Conservation (phyloP, 2,329 filamentous ascomycete species). For the Colletotrichum navitas region DNA sequence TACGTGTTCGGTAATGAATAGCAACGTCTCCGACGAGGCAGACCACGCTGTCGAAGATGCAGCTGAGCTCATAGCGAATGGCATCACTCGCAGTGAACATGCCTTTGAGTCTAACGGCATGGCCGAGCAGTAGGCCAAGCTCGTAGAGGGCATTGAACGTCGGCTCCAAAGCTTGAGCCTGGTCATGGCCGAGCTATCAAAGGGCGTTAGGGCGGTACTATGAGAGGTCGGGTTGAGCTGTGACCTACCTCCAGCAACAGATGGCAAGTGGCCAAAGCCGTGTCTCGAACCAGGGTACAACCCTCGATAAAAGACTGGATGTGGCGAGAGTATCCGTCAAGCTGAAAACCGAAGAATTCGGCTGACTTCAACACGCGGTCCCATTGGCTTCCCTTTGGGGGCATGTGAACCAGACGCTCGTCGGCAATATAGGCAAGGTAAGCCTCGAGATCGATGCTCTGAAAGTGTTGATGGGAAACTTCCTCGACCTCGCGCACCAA, state of each 20-base stretch:
- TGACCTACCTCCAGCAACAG: constrained; percentile 54
- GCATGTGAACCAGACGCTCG: constrained; percentile 57
- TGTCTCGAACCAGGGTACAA: constrained; percentile 44
- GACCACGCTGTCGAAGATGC: constrained; percentile 53
- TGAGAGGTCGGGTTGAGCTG: rapidly evolving
- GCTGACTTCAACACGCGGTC: constrained; percentile 56
- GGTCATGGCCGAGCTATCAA: constrained; percentile 53
- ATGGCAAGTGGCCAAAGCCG: constrained; percentile 54
- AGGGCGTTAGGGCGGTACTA: background rate
- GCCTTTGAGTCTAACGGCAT: constrained; percentile 53
- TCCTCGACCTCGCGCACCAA: constrained; percentile 31
- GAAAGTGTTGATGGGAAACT: constrained; percentile 21
- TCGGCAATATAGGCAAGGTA: constrained; percentile 55
- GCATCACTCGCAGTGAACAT: constrained; percentile 50
- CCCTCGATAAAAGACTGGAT: constrained; percentile 47
- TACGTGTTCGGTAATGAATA: constrained; percentile 52
- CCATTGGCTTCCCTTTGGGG: constrained; percentile 56
- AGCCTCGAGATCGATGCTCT: constrained; percentile 27
- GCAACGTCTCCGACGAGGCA: constrained; percentile 52
- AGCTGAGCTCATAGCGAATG: constrained; percentile 50
- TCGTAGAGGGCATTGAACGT: constrained; percentile 56
- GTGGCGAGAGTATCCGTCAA: constrained; percentile 52
- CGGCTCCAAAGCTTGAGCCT: constrained; percentile 54
- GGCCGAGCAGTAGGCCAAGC: constrained; percentile 53
- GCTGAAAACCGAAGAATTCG: constrained; percentile 57